A percentile compares a stretch with the other conserved stretches of the same genome.
Conservation (phyloP, 345 rosid species). For the Gossypium anomalum region DNA sequence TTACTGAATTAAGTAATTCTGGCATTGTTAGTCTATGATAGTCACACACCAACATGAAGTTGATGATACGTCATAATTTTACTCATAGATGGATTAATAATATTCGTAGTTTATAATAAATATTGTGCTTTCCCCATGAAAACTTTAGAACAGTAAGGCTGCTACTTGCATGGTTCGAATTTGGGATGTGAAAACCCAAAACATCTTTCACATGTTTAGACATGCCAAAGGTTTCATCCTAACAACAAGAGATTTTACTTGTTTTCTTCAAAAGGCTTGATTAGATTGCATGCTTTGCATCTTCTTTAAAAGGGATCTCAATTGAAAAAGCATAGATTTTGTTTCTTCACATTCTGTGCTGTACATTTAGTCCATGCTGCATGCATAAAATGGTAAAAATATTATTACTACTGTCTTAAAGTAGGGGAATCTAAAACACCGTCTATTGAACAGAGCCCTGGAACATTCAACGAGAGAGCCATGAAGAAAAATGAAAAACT, state of each 20-base stretch:
- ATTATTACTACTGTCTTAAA: background rate
- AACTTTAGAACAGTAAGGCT: conserved; percentile 46
- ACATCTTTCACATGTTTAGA: conserved; percentile 44
- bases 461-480: background rate
- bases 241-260: background rate
- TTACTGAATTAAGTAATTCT: background rate
- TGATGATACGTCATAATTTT: background rate
- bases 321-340: background rate
- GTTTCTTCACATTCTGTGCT: background rate
- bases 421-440: background rate
- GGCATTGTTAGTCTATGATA: background rate
- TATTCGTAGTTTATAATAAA: background rate
- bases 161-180: conserved; percentile 60
- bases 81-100: background rate
- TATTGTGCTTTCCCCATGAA: background rate
- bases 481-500: background rate
- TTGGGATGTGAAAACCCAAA: conserved; percentile 52
- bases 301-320: background rate
- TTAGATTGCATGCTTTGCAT: background rate
- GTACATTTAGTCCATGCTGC: background rate
- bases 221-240: conserved; percentile 55
- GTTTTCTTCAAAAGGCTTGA: background rate
- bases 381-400: background rate
- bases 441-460: background rate
- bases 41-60: background rate